Conservation (phyloP, 2,329 filamentous ascomycete genomes). For the Claviceps capensis region DNA sequence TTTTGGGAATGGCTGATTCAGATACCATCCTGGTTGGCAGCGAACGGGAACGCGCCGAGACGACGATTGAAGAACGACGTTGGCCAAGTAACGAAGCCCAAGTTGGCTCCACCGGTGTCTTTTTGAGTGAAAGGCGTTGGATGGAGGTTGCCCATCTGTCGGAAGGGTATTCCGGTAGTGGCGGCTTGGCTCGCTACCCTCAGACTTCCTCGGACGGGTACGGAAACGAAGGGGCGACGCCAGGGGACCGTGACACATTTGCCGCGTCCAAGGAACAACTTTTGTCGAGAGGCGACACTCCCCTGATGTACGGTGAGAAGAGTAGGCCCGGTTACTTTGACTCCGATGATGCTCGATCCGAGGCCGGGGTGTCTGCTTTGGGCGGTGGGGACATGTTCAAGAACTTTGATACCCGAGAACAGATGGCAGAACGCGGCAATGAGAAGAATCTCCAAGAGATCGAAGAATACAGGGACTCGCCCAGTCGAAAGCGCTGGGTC, state of each 20-base stretch:
- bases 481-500: conserved; percentile 82
- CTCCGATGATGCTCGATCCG: conserved; percentile 72
- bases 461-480: conserved; percentile 65
- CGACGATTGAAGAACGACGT: conserved; percentile 79
- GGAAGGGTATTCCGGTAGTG: conserved; percentile 34
- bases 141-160: conserved; percentile 69
- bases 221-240: conserved; percentile 46
- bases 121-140: conserved; percentile 93
- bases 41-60: conserved; percentile 81
- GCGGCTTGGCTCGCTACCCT: conserved; percentile 28
- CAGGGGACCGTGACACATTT: conserved; percentile 46
- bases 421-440: conserved; percentile 91
- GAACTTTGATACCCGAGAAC: conserved; percentile 83
- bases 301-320: conserved; percentile 59
- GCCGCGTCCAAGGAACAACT: conserved; percentile 49
- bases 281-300: conserved; percentile 37
- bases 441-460: conserved; percentile 84
- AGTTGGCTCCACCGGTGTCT: conserved; percentile 83
- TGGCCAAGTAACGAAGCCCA: conserved; percentile 89
- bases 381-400: conserved; percentile 96
- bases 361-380: conserved; percentile 83
- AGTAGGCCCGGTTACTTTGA: conserved; percentile 69
- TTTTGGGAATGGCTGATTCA: conserved; percentile 74
- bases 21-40: conserved; percentile 81
- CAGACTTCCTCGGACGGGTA: conserved; percentile 46